phyloP scores from a whole-genome alignment of 257 asterid genomes.

The Leonotis leonurus region DNA sequence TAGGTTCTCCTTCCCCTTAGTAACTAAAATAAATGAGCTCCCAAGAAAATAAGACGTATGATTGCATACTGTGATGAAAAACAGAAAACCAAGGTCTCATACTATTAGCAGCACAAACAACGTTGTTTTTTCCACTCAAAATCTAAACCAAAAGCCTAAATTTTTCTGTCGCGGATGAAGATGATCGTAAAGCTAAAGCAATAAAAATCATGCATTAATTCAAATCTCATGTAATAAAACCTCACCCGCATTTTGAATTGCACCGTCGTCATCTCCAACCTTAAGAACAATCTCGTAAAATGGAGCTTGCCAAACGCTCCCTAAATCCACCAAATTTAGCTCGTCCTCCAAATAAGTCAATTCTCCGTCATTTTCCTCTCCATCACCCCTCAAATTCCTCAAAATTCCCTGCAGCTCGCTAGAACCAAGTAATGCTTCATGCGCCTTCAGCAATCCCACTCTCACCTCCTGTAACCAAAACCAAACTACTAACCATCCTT shows the following conservation, averaged over 20 bases:
- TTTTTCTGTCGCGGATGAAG: not conserved
- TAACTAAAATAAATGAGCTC: not conserved
- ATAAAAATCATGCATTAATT: not conserved
- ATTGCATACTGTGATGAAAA: not conserved
- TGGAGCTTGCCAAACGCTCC: conserved; percentile 80
- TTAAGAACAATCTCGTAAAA: conserved; percentile 53
- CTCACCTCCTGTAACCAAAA: conserved; percentile 52
- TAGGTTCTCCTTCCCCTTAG: not conserved
- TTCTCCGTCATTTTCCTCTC: conserved; percentile 22
- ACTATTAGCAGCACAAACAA: not conserved
- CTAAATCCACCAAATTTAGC: conserved; percentile 61
- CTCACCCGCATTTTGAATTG: conserved; percentile 34
- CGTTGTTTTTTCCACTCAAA: not conserved
- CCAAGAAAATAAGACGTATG: no score
- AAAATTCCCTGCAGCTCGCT: conserved; percentile 33
- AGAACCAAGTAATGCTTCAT: conserved; percentile 49
- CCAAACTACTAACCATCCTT: conserved; percentile 19
- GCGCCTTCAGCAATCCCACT: conserved; percentile 62
- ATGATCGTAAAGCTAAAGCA: conserved; percentile 1
- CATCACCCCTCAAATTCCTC: conserved; percentile 46
- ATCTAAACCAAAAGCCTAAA: not conserved
- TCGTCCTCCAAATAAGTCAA: conserved; percentile 26
- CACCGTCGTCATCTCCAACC: conserved; percentile 20
- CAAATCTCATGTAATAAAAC: conserved; percentile 1
- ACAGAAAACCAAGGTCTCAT: not conserved